These are phyloP conservation scores for Polytrichum formosum DNA, from an alignment of 225 moss, liverwort and hornwort species.

Conservation along the genomic window DNA sequence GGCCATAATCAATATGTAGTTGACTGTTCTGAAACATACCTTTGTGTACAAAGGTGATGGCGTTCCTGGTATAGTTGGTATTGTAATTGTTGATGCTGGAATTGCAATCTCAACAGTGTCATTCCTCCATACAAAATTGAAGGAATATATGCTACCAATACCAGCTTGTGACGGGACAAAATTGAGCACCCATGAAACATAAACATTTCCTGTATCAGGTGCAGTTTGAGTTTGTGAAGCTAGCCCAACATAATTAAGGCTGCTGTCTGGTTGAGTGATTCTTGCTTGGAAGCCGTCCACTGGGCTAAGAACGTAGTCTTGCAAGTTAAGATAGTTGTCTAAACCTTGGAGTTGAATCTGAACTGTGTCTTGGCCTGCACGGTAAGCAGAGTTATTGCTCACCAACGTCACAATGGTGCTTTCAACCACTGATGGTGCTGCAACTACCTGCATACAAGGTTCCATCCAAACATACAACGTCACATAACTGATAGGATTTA, in stretches of 20 bases:
- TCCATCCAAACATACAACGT: no score
- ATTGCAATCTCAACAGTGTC: slow-evolving; percentile 26
- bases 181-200: slow-evolving; percentile 35
- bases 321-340: slow-evolving; percentile 41
- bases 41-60: slow-evolving; percentile 18
- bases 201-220: slow-evolving; percentile 20
- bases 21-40: slow-evolving; percentile 8
- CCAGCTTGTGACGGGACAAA: slow-evolving; percentile 46
- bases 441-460: slow-evolving; percentile 23
- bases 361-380: slow-evolving; percentile 43
- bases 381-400: slow-evolving; percentile 27
- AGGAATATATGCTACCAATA: slow-evolving; percentile 31
- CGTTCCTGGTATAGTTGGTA: slow-evolving; percentile 27
- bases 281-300: slow-evolving; percentile 42
- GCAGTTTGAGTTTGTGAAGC: slow-evolving; percentile 15
- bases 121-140: slow-evolving; percentile 46
- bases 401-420: slow-evolving; percentile 28
- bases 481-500: no score
- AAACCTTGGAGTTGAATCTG: slow-evolving; percentile 42
- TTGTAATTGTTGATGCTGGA: slow-evolving; percentile 24
- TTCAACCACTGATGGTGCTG: slow-evolving; percentile 26
- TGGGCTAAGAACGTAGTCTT: slow-evolving; percentile 36
- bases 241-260: slow-evolving; percentile 27
- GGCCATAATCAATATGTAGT: no score
- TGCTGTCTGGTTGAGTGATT: slow-evolving; percentile 44